Evolutionary conservation across 2,329 filamentous ascomycete species (phyloP).

Genomic region (Fusarium marasasianum): DNA sequence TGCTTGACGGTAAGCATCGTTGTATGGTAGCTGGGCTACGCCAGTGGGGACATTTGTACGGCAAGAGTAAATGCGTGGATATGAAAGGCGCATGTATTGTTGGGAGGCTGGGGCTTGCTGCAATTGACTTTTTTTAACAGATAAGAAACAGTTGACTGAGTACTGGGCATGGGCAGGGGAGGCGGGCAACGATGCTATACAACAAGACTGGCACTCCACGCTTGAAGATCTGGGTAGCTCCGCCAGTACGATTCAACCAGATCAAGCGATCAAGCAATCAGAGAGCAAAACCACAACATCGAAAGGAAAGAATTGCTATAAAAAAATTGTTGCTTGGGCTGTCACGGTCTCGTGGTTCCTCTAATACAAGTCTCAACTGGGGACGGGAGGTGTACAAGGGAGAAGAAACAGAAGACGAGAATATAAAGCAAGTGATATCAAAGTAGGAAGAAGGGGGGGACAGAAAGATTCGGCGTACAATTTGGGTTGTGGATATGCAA

Average conservation of each 20-base stretch:
- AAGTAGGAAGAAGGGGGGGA: conserved; percentile 29
- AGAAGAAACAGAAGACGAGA: background rate
- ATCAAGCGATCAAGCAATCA: background rate
- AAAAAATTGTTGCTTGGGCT: background rate
- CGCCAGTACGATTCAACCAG: background rate
- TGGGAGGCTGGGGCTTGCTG: conserved; percentile 27
- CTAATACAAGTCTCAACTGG: background rate
- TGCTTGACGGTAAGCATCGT: conserved; percentile 72
- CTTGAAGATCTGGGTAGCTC: background rate
- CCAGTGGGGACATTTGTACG: conserved; percentile 43
- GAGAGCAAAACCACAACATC: background rate
- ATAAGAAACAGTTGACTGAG: conserved; percentile 2
- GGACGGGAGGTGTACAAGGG: background rate
- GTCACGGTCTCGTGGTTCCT: background rate
- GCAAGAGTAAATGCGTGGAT: conserved; percentile 5
- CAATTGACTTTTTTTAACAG: conserved; percentile 29
- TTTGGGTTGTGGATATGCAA: conserved; percentile 36
- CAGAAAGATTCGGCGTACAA: conserved; percentile 32
- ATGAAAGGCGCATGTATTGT: conserved; percentile 7
- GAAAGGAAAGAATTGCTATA: background rate
- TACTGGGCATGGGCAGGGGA: background rate
- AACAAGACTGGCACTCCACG: background rate
- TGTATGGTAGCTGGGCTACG: conserved; percentile 45
- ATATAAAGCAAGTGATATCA: background rate
- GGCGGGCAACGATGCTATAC: background rate